Evolutionary conservation across 1,284 basidiomycete genomes (phyloP).

Genomic region (Crucibulum parvulum): DNA sequence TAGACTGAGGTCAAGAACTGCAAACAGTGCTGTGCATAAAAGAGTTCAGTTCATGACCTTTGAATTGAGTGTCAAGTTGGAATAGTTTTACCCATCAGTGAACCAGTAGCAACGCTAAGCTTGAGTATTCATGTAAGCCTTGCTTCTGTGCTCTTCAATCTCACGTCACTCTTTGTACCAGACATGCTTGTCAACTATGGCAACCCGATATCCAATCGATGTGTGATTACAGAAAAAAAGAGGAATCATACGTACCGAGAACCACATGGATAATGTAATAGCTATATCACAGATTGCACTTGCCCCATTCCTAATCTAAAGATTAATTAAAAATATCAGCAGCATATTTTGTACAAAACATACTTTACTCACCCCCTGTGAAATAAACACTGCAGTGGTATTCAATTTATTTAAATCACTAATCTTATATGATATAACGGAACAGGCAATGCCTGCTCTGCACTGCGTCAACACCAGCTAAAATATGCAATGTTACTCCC

Average conservation of each 20-base stretch:
- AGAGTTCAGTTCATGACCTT: too few species aligned
- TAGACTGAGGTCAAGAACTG: slow-evolving; percentile 12
- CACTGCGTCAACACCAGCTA: slow-evolving; percentile 15
- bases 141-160: too few species aligned
- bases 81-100: too few species aligned
- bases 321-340: background rate
- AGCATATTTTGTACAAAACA: background rate
- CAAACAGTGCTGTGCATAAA: background rate
- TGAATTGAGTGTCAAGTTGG: too few species aligned
- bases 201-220: too few species aligned
- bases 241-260: too few species aligned
- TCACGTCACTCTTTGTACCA: too few species aligned
- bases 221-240: too few species aligned
- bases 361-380: background rate
- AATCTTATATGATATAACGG: slow-evolving; percentile 8
- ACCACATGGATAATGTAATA: slow-evolving; percentile 6
- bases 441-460: slow-evolving; percentile 5
- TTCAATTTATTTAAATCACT: slow-evolving; percentile 2
- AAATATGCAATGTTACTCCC: background rate
- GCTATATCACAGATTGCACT: slow-evolving; percentile 19
- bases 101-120: too few species aligned
- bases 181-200: too few species aligned
- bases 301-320: slow-evolving; percentile 19
- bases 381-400: background rate
- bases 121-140: too few species aligned